These are phyloP conservation scores for Syzygium malaccense DNA, from an alignment of 441 rosid species.

Conservation along the genomic window DNA sequence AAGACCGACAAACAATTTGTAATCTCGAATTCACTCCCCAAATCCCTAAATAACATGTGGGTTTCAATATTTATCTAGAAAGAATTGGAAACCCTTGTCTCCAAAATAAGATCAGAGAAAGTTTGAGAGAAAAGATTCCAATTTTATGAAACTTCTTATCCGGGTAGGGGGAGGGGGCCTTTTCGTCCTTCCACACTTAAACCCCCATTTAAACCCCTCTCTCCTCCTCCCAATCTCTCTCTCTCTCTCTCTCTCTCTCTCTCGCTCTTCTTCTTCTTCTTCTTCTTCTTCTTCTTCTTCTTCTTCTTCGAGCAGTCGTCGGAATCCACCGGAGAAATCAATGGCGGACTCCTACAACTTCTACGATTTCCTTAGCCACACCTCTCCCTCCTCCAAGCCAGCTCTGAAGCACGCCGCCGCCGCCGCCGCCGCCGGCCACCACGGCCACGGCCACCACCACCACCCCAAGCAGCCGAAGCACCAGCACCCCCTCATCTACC, in stretches of 20 bases:
- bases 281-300: background rate
- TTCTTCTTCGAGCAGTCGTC: background rate
- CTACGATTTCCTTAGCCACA: conserved; percentile 42
- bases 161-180: background rate
- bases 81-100: background rate
- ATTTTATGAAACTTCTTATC: background rate
- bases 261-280: background rate
- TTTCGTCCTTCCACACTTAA: background rate
- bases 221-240: background rate
- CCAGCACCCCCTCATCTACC: conserved; percentile 19
- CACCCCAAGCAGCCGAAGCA: background rate
- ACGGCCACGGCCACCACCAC: background rate
- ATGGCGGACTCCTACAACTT: conserved; percentile 56
- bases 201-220: background rate
- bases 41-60: background rate
- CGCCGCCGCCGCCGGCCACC: background rate
- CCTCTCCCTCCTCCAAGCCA: background rate
- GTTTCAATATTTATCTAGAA: background rate
- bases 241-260: conserved; percentile 1
- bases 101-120: background rate
- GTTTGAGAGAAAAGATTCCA: background rate
- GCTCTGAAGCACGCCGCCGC: background rate
- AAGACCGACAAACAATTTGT: background rate
- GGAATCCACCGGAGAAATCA: background rate
- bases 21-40: background rate